Evolutionary conservation across 75 land plant genomes (phyloP).

Genomic region (Larix kaempferi): DNA sequence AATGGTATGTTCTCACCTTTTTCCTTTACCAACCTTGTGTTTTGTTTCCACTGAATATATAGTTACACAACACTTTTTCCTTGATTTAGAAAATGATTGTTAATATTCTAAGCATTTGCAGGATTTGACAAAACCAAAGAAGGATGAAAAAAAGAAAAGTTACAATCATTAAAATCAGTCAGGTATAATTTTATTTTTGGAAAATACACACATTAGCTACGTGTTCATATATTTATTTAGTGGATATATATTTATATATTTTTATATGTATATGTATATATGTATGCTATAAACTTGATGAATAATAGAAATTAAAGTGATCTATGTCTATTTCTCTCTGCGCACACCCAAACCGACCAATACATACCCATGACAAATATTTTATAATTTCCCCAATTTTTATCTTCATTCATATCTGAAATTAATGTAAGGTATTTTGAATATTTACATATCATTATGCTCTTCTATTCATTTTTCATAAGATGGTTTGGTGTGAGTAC

Average conservation of each 20-base stretch:
- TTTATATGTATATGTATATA: no score
- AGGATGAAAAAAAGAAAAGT: slow-evolving; percentile 39
- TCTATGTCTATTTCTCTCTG: not conserved
- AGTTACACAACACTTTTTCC: not conserved
- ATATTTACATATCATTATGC: no score
- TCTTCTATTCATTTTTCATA: no score
- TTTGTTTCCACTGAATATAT: not conserved
- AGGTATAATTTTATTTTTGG: slow-evolving; percentile 18
- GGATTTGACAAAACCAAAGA: slow-evolving; percentile 52
- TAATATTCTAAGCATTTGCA: slow-evolving; percentile 10
- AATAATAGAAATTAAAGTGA: not conserved
- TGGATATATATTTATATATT: no score
- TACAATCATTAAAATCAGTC: slow-evolving; percentile 28
- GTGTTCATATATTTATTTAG: not conserved
- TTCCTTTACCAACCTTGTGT: not conserved
- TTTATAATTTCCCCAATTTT: no score
- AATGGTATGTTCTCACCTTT: slow-evolving; percentile 25
- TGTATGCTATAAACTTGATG: no score
- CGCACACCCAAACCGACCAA: not conserved
- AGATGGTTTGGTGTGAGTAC: no score
- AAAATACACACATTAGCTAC: not conserved
- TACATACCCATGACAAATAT: not conserved
- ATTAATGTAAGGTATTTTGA: no score
- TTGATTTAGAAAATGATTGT: not conserved
- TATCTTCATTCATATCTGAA: no score